Evolutionary conservation across 164 flowering plant species (phyloP).

Genomic region (Liriodendron chinense): DNA sequence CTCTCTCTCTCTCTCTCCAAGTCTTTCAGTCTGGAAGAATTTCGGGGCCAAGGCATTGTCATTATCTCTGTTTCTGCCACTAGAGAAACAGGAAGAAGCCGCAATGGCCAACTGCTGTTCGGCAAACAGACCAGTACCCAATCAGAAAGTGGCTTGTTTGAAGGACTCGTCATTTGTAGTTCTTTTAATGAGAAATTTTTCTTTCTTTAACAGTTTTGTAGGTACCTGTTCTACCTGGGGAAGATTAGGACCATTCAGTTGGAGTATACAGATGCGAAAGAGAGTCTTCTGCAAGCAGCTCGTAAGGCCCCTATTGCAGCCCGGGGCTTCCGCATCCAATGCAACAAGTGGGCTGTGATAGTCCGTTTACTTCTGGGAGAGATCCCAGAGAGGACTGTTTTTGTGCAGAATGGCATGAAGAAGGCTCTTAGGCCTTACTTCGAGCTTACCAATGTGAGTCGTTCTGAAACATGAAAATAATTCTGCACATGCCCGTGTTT

Average conservation of each 20-base stretch:
- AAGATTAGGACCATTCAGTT: conserved; percentile 69
- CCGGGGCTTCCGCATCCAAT: conserved; percentile 63
- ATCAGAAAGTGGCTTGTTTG: no score
- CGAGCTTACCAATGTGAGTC: conserved; percentile 93
- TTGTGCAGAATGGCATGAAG: conserved; percentile 96
- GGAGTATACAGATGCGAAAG: conserved; percentile 81
- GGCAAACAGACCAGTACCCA: neutral
- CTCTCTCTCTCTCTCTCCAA: no score
- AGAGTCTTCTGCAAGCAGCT: conserved; percentile 73
- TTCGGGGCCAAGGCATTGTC: neutral
- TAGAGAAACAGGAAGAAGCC: neutral
- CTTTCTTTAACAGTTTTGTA: conserved; percentile 59
- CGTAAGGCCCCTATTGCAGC: conserved; percentile 71
- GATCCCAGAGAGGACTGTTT: conserved; percentile 94
- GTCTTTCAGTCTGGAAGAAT: no score
- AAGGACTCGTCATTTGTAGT: no score
- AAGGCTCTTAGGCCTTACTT: conserved; percentile 91
- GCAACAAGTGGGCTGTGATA: conserved; percentile 31
- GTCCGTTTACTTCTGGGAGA: conserved; percentile 88
- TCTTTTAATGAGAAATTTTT: no score
- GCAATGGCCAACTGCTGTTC: no score
- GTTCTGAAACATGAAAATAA: neutral
- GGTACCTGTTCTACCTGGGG: conserved; percentile 84
- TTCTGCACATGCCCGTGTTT: no score
- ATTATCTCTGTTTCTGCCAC: neutral